Percentiles rank a stretch among this genome's conserved stretches.
phyloP scores from a whole-genome alignment of 805 yeast species.

The Yarrowia porcina region DNA sequence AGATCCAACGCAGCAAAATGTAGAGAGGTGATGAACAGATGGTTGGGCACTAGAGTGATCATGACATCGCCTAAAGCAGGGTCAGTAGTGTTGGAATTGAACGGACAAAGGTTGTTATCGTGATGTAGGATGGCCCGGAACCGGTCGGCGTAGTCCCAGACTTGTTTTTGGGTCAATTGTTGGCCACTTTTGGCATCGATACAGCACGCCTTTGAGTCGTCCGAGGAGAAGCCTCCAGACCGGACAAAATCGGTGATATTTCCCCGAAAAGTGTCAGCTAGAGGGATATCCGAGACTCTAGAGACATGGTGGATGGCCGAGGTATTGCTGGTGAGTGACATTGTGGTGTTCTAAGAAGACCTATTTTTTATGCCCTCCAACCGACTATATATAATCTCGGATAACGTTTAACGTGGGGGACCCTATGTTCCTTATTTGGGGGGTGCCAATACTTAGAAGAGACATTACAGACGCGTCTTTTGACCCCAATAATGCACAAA shows the following conservation, averaged over 20 bases:
- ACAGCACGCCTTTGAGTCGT: slow-evolving; percentile 6
- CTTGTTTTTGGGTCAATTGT: slow-evolving; percentile 11
- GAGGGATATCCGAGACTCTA: not conserved
- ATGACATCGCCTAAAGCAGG: slow-evolving; percentile 5
- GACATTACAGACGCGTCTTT: too few relatives aligned
- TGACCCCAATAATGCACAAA: too few relatives aligned
- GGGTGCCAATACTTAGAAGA: too few relatives aligned
- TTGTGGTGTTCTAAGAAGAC: not conserved
- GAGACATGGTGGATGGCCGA: not conserved
- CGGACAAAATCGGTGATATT: slow-evolving; percentile 7
- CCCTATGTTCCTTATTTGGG: too few relatives aligned
- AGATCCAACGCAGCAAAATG: slow-evolving; percentile 14
- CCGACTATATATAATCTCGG: too few relatives aligned
- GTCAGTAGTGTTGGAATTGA: not conserved
- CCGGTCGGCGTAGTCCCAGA: slow-evolving; percentile 10
- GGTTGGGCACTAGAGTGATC: slow-evolving; percentile 17
- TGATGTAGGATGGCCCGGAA: slow-evolving; percentile 1
- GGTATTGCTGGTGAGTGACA: not conserved
- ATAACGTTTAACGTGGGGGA: too few relatives aligned
- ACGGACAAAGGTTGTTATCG: not conserved
- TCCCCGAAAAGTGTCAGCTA: not conserved
- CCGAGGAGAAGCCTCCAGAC: slow-evolving; percentile 1
- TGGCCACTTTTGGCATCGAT: slow-evolving; percentile 15
- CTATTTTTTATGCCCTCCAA: too few relatives aligned
- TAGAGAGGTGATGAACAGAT: slow-evolving; percentile 17